A percentile compares a stretch with the other conserved stretches of the same genome.
These are phyloP conservation scores for Phytophthora pini DNA, from an alignment of 352 stramenopile genomes.

Conservation along the genomic window DNA sequence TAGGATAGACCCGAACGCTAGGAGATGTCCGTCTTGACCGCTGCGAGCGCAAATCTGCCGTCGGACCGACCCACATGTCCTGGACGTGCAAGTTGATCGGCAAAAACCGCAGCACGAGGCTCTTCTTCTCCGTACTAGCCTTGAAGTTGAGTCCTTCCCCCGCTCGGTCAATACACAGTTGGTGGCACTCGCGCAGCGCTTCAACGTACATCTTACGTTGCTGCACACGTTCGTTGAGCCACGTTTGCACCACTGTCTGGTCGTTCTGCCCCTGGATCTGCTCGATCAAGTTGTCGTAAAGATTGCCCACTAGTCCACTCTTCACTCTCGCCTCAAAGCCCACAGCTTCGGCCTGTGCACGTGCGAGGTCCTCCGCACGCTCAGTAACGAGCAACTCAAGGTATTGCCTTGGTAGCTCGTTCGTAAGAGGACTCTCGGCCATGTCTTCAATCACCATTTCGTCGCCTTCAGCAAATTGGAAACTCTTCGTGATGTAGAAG, in stretches of 20 bases:
- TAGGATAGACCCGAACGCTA: slow-evolving; percentile 70
- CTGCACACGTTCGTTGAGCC: slow-evolving; percentile 76
- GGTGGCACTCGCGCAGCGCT: slow-evolving; percentile 69
- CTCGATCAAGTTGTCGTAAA: slow-evolving; percentile 88
- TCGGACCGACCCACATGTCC: slow-evolving; percentile 86
- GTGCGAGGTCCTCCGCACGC: slow-evolving; percentile 55
- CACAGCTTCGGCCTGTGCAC: slow-evolving; percentile 55
- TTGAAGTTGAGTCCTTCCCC: slow-evolving; percentile 84
- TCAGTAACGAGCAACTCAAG: slow-evolving; percentile 70
- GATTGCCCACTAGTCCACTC: slow-evolving; percentile 57
- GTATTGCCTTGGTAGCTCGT: slow-evolving; percentile 82
- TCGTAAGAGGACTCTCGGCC: slow-evolving; percentile 81
- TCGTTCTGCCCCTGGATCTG: slow-evolving; percentile 87
- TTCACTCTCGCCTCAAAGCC: slow-evolving; percentile 74
- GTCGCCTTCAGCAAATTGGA: slow-evolving; percentile 76
- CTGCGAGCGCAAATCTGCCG: slow-evolving; percentile 69
- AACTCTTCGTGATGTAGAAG: slow-evolving; percentile 84
- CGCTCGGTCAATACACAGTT: slow-evolving; percentile 69
- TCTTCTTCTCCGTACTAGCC: slow-evolving; percentile 86
- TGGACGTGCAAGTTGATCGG: slow-evolving; percentile 87
- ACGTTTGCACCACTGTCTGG: slow-evolving; percentile 69
- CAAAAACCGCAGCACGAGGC: slow-evolving; percentile 70
- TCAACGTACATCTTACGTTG: slow-evolving; percentile 77
- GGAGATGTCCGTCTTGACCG: slow-evolving; percentile 64
- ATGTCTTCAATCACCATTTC: slow-evolving; percentile 88